These are phyloP conservation scores for Trichoderma lentiforme DNA, from an alignment of 2,329 filamentous ascomycete genomes.

Conservation along the genomic window DNA sequence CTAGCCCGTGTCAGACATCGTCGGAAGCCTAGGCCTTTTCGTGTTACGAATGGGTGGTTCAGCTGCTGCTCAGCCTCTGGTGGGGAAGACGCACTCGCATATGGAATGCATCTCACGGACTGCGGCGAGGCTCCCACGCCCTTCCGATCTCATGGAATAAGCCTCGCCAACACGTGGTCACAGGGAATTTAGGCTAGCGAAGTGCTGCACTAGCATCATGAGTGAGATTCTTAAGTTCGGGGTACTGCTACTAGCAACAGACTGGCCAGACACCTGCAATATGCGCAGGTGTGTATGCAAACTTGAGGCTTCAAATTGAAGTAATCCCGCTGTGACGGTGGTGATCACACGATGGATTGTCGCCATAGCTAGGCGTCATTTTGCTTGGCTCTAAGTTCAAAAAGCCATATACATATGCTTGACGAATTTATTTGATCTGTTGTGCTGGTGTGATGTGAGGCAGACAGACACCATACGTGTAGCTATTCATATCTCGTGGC, in stretches of 20 bases:
- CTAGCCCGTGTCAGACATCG: background rate
- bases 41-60: background rate
- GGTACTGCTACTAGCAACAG: background rate
- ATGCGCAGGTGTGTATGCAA: background rate
- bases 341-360: background rate
- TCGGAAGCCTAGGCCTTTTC: background rate
- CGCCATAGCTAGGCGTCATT: background rate
- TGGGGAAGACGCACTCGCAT: background rate
- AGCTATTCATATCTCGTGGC: background rate
- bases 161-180: slow-evolving; percentile 3
- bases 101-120: background rate
- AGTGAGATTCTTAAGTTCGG: background rate
- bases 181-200: background rate
- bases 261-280: background rate
- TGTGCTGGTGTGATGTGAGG: background rate
- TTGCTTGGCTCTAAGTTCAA: background rate
- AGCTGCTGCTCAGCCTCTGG: slow-evolving; percentile 10
- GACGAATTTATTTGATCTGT: background rate
- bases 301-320: background rate
- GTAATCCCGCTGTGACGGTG: background rate
- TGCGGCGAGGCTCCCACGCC: slow-evolving; percentile 14
- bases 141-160: background rate
- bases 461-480: background rate
- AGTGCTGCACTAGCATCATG: background rate
- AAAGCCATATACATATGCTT: background rate